Evolutionary conservation across 768 basidiomycete species (phyloP).

Genomic region (Suillus plorans): DNA sequence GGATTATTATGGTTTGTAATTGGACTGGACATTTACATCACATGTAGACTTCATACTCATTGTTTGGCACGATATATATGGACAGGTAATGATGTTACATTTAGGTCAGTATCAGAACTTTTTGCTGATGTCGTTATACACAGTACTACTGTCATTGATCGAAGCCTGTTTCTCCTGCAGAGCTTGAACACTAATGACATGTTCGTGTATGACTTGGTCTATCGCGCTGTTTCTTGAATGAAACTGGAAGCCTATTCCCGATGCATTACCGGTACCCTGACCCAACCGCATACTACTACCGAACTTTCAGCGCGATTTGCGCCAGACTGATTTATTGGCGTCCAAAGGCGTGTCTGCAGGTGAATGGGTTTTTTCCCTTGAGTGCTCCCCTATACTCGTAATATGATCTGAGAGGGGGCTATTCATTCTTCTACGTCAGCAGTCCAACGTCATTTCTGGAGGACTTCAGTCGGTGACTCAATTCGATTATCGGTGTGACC

Average conservation of each 20-base stretch:
- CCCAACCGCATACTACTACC: not conserved
- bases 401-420: not conserved
- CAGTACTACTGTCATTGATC: not conserved
- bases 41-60: not conserved
- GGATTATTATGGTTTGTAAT: not conserved
- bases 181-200: not conserved
- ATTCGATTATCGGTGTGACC: not conserved
- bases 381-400: not conserved
- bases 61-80: not conserved
- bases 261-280: not conserved
- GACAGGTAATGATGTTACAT: not conserved
- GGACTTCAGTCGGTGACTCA: not conserved
- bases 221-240: not conserved
- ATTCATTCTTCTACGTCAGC: not conserved
- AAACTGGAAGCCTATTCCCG: not conserved
- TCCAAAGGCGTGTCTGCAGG: not conserved
- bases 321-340: not conserved
- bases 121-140: not conserved
- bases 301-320: not conserved
- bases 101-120: not conserved
- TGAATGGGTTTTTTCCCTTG: not conserved
- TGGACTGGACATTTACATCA: conserved; percentile 9
- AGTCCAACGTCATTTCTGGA: not conserved
- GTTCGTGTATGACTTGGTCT: not conserved
- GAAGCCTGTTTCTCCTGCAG: not conserved